These are phyloP conservation scores for Theileria equi DNA, from an alignment of 169 alveolate species.

Conservation along the genomic window DNA sequence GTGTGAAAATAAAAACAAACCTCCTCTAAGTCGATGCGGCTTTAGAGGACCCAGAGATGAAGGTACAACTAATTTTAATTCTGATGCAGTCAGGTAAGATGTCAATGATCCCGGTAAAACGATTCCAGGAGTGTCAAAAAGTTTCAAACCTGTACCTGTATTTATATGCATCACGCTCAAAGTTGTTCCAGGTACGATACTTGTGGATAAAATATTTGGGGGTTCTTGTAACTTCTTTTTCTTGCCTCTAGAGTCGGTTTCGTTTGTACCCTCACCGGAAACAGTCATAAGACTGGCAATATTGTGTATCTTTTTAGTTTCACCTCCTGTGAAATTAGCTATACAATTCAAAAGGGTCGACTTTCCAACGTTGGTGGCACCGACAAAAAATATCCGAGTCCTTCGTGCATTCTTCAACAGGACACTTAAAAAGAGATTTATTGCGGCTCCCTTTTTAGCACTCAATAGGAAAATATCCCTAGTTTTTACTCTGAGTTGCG, in stretches of 20 bases:
- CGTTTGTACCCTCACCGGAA: conserved; percentile 2
- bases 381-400: conserved; percentile 49
- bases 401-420: conserved; percentile 18
- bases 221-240: background rate
- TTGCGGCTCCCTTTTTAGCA: conserved; percentile 29
- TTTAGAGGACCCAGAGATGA: conserved; percentile 1
- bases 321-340: conserved; percentile 45
- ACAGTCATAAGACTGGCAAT: conserved; percentile 33
- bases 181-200: conserved; percentile 77
- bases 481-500: conserved; percentile 16
- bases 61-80: conserved; percentile 50
- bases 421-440: conserved; percentile 39
- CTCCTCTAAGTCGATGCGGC: conserved; percentile 22
- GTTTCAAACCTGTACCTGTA: conserved; percentile 56
- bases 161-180: conserved; percentile 63
- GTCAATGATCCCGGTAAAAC: conserved; percentile 64
- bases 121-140: conserved; percentile 78
- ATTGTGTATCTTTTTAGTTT: conserved; percentile 40
- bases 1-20: conserved; percentile 4
- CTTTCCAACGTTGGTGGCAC: conserved; percentile 60
- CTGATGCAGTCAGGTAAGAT: conserved; percentile 57
- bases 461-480: conserved; percentile 48
- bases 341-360: conserved; percentile 49
- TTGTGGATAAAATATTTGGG: conserved; percentile 50
- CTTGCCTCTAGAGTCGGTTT: background rate